Conservation (phyloP, 2,329 filamentous ascomycete genomes). For the Stagonosporopsis rhizophila region DNA sequence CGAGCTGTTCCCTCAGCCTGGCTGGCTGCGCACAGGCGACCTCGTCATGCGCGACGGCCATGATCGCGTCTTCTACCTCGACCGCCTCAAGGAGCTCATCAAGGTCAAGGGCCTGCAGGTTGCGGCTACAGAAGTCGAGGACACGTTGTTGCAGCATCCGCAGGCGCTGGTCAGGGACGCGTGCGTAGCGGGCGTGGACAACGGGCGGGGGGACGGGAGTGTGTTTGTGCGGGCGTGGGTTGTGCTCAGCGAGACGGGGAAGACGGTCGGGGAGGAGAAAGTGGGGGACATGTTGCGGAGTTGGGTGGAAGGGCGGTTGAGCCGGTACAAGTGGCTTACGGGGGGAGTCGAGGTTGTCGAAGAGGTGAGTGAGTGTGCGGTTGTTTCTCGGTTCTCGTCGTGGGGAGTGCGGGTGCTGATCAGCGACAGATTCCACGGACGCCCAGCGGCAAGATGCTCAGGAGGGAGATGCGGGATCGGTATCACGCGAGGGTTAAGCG, state of each 20-base stretch:
- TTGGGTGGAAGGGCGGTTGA: conserved; percentile 33
- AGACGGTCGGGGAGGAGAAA: conserved; percentile 18
- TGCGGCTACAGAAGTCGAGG: conserved; percentile 58
- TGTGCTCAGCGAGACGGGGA: conserved; percentile 31
- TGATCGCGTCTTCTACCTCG: conserved; percentile 42
- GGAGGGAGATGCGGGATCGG: conserved; percentile 38
- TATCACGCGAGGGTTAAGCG: conserved; percentile 36
- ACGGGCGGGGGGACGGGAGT: conserved; percentile 37
- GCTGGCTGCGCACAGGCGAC: conserved; percentile 41
- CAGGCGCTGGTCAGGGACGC: conserved; percentile 36
- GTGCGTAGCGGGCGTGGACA: conserved; percentile 44
- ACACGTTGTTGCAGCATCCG: conserved; percentile 53
- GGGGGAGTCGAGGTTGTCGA: conserved; percentile 41
- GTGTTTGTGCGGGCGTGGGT: conserved; percentile 43
- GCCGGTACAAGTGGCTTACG: conserved; percentile 41
- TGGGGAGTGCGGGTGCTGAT: too few relatives aligned
- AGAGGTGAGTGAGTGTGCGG: conserved; percentile 27
- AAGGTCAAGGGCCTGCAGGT: conserved; percentile 60
- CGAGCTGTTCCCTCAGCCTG: conserved; percentile 37
- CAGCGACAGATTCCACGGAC: conserved; percentile 35
- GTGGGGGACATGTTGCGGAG: conserved; percentile 32
- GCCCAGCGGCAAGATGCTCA: conserved; percentile 40
- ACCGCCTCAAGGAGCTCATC: conserved; percentile 54
- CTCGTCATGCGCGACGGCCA: conserved; percentile 35
- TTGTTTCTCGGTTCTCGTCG: not conserved